phyloP scores from a whole-genome alignment of 2,329 filamentous ascomycete species.

The Clonostachys rhizophaga region DNA sequence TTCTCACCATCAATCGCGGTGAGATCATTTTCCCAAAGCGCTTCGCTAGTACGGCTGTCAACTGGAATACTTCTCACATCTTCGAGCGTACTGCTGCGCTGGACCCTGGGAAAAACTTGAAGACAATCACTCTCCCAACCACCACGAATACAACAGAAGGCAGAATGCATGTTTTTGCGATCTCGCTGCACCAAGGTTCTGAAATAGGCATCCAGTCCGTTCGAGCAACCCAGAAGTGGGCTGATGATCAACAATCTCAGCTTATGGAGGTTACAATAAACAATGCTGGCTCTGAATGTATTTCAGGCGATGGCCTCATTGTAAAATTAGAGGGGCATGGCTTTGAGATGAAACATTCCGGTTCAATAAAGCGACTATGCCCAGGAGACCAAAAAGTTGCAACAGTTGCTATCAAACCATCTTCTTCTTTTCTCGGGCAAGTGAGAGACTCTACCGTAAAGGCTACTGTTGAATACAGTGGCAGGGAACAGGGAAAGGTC shows the following conservation, averaged over 20 bases:
- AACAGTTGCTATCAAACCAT: slow-evolving; percentile 26
- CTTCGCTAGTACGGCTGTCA: slow-evolving; percentile 29
- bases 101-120: slow-evolving; percentile 26
- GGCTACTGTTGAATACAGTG: too few relatives aligned
- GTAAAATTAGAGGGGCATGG: slow-evolving; percentile 22
- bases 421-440: slow-evolving; percentile 11
- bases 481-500: background rate
- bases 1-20: slow-evolving; percentile 36
- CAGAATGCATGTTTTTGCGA: slow-evolving; percentile 34
- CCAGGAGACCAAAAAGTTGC: slow-evolving; percentile 37
- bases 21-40: slow-evolving; percentile 36
- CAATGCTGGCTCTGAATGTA: slow-evolving; percentile 26
- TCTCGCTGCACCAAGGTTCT: slow-evolving; percentile 23
- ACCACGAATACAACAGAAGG: slow-evolving; percentile 25
- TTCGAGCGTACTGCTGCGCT: slow-evolving; percentile 36
- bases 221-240: slow-evolving; percentile 34
- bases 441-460: slow-evolving; percentile 3
- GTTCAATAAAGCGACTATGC: slow-evolving; percentile 28
- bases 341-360: slow-evolving; percentile 36
- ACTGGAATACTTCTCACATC: slow-evolving; percentile 36
- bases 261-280: slow-evolving; percentile 32
- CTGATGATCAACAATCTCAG: slow-evolving; percentile 26
- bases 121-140: slow-evolving; percentile 30
- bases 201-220: slow-evolving; percentile 21
- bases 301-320: slow-evolving; percentile 15